Evolutionary conservation across 805 yeast species (phyloP), one percentile per base, ranked within the genome.

Genomic region (Scheffersomyces stipitis): DNA sequence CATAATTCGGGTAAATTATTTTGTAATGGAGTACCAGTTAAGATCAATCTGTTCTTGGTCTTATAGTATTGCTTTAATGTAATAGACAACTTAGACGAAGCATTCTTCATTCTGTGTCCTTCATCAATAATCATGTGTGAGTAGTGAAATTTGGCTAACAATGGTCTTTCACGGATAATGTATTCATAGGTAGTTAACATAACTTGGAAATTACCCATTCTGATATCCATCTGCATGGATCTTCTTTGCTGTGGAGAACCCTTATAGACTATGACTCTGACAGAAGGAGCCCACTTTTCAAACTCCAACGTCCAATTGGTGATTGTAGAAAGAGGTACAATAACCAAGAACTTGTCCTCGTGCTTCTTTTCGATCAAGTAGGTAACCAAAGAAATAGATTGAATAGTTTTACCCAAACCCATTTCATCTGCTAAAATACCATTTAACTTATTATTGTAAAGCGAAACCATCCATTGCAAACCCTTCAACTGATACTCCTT

Each of bases 51-150:
- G 55, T 86, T 79, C 55, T 82, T 81, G 1, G 93, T 82, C 46
- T 76, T 81, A 51, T 86, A 86, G 51, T 78, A 83, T 37, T 75
- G 78, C 24, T 83, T 78, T 48, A 86, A 76, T 0, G 93, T 85
- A 37, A 69, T 69, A 0, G 91, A 83, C 38, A 86, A 65, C 54
- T 85, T 86, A 3, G 91, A 83, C 39, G 77, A 76, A 2, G 89
- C 71, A 54, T 86, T 86, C 56, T 86, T 86, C 89, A 86, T 82
- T 64, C 95, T 73, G 61, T 86, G 95, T 60, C 95, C 95, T 71
- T 86, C 95, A 69, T 86, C 95, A 47, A 86, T 86, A 46, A 86
- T 84, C 91, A 86, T 86, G 58, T 86, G 91, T 28, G 84, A 83
- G 81, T 90, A 86, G 45, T 76, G 76, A 48, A 82, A 77, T 51